Evolutionary conservation across 371 early-diverging fungal genomes (phyloP), one percentile per base, ranked within the genome.

Genomic region (Encephalitozoon hellem): DNA sequence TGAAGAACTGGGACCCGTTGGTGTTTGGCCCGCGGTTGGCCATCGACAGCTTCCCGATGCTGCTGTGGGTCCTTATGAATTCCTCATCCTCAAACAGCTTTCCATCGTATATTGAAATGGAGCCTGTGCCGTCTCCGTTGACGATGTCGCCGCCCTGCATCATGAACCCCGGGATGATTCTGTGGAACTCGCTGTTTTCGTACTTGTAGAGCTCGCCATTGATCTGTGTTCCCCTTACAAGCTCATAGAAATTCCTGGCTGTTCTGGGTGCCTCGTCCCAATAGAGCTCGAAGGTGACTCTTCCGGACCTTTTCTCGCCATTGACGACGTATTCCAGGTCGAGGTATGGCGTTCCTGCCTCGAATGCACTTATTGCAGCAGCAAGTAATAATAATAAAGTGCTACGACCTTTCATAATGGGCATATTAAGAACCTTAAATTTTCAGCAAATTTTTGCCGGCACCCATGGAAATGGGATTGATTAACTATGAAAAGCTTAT

Each of bases 1-100:
- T 94, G 79, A 96, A 98, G 84, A 96, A 95, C 88, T 98, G 97
- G 67, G 93, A 92, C 25, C 96, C 96, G 82, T 98, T 96, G 54
- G 96, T 93, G 82, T 94, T 85, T 74, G 87, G 84, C 3, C 96
- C 97, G 80, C 92, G 89, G 81, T 96, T 97, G 76, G 98, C 97
- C 97, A 98, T 96, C 30, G 90, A 90, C 45, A 97, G 87, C 0
- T 92, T 90, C 47, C 92, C 94, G 0, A 93, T 90, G 8, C 87
- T 89, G 77, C 88, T 87, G 83, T 95, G 95, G 43, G 84, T 85
- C 41, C 90, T 84, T 21, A 87, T 87, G 77, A 88, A 89, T 74
- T 94, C 90, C 84, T 97, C 96, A 83, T 97, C 96, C 76, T 91
- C 91, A 86, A 96, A 98, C 15, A 38, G 59, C n/a, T 68, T 91